Conservation (phyloP, 129 eudicot genomes). For the Cynara cardunculus region DNA sequence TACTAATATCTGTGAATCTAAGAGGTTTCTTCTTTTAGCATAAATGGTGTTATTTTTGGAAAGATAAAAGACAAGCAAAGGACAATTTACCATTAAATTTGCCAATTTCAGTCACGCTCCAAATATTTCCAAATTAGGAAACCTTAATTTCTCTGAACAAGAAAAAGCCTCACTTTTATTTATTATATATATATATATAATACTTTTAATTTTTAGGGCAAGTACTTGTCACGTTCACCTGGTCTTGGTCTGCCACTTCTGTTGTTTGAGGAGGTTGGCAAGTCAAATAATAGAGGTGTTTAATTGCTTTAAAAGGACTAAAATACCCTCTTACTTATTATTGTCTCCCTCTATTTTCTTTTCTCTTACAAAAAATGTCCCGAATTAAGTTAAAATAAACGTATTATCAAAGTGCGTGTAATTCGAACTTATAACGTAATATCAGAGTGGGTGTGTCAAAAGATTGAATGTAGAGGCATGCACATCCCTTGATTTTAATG, state of each 20-base stretch:
- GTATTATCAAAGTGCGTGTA: background rate
- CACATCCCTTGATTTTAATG: background rate
- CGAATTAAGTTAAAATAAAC: background rate
- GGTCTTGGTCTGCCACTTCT: conserved; percentile 34
- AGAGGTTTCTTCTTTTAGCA: conserved; percentile 9
- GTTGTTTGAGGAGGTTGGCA: conserved; percentile 5
- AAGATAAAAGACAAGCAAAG: conserved; percentile 27
- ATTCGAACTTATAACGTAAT: background rate
- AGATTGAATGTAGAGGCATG: background rate
- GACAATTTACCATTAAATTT: conserved; percentile 23
- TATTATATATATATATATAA: background rate
- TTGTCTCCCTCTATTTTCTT: conserved; percentile 8
- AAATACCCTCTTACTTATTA: conserved; percentile 15
- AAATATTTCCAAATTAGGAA: conserved; percentile 27
- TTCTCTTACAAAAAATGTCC: background rate
- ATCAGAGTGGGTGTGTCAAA: background rate
- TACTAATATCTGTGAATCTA: conserved; percentile 10
- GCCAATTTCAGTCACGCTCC: conserved; percentile 25
- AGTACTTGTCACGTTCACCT: conserved; percentile 34
- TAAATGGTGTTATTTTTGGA: conserved; percentile 21
- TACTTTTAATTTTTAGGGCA: conserved; percentile 1
- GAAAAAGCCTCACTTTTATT: conserved; percentile 19
- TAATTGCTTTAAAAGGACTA: conserved; percentile 21
- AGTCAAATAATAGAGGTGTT: conserved; percentile 3
- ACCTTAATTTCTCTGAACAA: conserved; percentile 42